phyloP scores from a whole-genome alignment of 106 monocot species.

The Platanthera guangdongensis region DNA sequence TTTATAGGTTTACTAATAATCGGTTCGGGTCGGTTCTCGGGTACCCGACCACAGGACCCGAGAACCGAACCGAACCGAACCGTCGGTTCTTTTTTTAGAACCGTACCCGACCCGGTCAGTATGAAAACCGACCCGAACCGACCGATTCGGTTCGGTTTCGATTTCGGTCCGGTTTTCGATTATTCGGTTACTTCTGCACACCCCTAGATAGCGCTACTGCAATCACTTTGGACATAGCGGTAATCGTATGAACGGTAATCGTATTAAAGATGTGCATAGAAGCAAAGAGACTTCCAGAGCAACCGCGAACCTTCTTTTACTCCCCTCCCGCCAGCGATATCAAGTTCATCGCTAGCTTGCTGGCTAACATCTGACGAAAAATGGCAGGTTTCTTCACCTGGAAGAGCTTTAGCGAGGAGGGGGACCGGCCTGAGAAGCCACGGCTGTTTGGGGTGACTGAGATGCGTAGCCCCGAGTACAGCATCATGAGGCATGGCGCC shows the following conservation, averaged over 20 bases:
- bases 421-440: conserved; percentile 85
- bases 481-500: conserved; percentile 32
- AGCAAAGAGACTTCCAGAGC: neutral
- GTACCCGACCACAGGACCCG: too few relatives aligned
- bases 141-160: too few relatives aligned
- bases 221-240: neutral
- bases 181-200: too few relatives aligned
- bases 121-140: too few relatives aligned
- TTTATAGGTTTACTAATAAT: too few relatives aligned
- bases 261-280: neutral
- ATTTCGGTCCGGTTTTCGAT: too few relatives aligned
- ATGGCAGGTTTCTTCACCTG: conserved; percentile 18
- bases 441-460: conserved; percentile 71
- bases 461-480: conserved; percentile 61
- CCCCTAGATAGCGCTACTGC: too few relatives aligned
- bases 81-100: too few relatives aligned
- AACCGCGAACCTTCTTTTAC: neutral
- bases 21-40: too few relatives aligned
- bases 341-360: neutral
- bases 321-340: too few relatives aligned
- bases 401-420: conserved; percentile 66
- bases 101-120: too few relatives aligned
- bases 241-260: neutral
- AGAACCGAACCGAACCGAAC: too few relatives aligned
- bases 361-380: neutral